These are phyloP conservation scores for Salix viminalis DNA, from an alignment of 345 rosid genomes.

Conservation along the genomic window DNA sequence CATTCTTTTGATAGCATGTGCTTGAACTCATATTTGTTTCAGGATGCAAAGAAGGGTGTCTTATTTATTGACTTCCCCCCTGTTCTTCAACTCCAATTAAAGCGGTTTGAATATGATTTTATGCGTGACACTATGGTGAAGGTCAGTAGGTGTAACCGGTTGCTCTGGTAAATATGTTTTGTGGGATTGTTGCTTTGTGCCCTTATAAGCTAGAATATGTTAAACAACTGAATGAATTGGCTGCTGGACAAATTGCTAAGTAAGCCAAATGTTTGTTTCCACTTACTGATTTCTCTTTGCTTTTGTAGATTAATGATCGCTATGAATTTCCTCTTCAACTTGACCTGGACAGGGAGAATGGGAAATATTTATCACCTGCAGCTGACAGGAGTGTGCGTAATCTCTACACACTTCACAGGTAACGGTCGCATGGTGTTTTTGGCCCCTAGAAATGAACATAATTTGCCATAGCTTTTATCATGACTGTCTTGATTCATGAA, in stretches of 20 bases:
- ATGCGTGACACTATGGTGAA: conserved; percentile 92
- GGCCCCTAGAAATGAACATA: neutral
- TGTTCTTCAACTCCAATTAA: conserved; percentile 94
- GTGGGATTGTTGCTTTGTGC: neutral
- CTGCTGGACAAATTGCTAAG: neutral
- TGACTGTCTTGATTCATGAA: neutral
- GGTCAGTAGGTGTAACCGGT: conserved; percentile 41
- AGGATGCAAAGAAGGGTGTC: conserved; percentile 97
- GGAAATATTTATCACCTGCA: conserved; percentile 85
- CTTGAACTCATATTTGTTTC: conserved; percentile 23
- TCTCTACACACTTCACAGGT: conserved; percentile 92
- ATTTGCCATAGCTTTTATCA: neutral
- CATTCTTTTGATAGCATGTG: neutral
- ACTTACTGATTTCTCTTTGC: neutral
- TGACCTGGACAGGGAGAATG: conserved; percentile 82
- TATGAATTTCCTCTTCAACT: conserved; percentile 95
- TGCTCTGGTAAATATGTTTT: neutral
- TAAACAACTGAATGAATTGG: neutral
- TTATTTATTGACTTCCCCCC: conserved; percentile 91
- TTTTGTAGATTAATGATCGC: conserved; percentile 84
- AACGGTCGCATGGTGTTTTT: neutral
- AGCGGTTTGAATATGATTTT: conserved; percentile 92
- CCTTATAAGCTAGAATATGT: neutral
- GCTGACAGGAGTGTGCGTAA: conserved; percentile 91
- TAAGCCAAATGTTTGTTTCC: neutral